Conservation (phyloP, 73 alveolate genomes). For the Blepharisma japonicum region DNA sequence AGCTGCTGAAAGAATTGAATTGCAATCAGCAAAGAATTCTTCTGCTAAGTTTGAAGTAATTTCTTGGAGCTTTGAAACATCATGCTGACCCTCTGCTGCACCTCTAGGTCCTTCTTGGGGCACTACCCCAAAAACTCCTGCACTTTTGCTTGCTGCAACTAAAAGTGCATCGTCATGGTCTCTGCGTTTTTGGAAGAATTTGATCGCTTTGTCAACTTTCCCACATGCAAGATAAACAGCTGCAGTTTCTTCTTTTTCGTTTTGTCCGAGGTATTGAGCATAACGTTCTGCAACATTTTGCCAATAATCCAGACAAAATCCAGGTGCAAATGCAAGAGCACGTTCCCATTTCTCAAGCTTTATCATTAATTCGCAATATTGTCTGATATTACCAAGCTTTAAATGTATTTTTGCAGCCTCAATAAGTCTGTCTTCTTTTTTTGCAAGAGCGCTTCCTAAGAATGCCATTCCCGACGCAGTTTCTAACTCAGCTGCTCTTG, state of each 20-base stretch:
- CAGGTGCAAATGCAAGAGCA: conserved; percentile 84
- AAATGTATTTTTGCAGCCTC: conserved; percentile 67
- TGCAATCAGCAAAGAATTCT: background rate
- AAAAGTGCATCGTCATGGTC: conserved; percentile 13
- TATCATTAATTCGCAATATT: conserved; percentile 76
- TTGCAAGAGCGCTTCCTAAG: conserved; percentile 48
- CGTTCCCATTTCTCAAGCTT: conserved; percentile 57
- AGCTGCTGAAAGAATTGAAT: conserved; percentile 11
- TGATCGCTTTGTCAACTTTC: conserved; percentile 1
- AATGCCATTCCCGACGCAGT: conserved; percentile 32
- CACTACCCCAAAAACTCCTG: background rate
- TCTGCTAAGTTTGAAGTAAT: background rate
- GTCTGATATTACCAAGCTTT: conserved; percentile 64
- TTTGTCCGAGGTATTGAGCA: conserved; percentile 33
- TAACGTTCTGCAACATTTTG: conserved; percentile 36
- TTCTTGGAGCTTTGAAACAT: background rate
- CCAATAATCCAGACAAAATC: conserved; percentile 79
- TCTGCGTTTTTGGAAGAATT: background rate
- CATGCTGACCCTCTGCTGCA: background rate
- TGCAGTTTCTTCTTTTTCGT: background rate
- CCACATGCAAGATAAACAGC: conserved; percentile 23
- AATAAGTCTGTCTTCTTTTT: conserved; percentile 60
- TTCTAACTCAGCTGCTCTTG: conserved; percentile 46
- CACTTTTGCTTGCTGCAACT: conserved; percentile 25
- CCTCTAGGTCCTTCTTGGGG: conserved; percentile 5